These are phyloP conservation scores for Parietichytrium sp. DNA, from an alignment of 108 stramenopile genomes.

Conservation along the genomic window DNA sequence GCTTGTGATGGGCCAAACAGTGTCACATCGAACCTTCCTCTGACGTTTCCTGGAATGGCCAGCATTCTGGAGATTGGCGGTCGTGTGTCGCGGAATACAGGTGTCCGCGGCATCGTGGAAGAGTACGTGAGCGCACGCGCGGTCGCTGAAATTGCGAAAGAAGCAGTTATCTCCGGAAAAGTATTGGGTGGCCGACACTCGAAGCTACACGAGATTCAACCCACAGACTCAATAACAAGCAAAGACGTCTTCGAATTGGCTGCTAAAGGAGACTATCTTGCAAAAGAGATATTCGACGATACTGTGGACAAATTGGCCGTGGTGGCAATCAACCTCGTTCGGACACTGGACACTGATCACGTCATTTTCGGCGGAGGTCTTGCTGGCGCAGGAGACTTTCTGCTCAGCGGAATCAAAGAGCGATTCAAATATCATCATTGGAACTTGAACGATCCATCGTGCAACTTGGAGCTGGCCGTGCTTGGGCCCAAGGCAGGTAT, in stretches of 20 bases:
- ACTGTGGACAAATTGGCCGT: not conserved
- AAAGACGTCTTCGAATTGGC: not conserved
- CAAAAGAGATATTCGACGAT: not conserved
- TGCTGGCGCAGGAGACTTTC: not conserved
- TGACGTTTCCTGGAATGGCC: not conserved
- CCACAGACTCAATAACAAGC: too few species aligned
- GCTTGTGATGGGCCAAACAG: not conserved
- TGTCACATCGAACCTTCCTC: not conserved
- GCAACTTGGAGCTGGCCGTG: not conserved
- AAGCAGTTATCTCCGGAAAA: not conserved
- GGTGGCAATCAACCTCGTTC: not conserved
- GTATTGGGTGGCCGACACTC: not conserved
- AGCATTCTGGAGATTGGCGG: not conserved
- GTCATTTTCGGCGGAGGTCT: constrained; percentile 4
- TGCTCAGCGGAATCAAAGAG: not conserved
- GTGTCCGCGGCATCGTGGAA: constrained; percentile 29
- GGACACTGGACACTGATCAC: not conserved
- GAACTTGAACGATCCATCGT: not conserved
- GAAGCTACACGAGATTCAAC: too few species aligned
- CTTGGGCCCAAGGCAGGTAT: not conserved
- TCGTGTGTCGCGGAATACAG: not conserved
- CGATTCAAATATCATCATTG: not conserved
- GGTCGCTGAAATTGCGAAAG: not conserved
- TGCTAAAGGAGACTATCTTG: not conserved
- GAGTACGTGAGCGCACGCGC: constrained; percentile 11